These are phyloP conservation scores for Meripilus lineatus DNA, from an alignment of 1,284 basidiomycete species.

Conservation along the genomic window DNA sequence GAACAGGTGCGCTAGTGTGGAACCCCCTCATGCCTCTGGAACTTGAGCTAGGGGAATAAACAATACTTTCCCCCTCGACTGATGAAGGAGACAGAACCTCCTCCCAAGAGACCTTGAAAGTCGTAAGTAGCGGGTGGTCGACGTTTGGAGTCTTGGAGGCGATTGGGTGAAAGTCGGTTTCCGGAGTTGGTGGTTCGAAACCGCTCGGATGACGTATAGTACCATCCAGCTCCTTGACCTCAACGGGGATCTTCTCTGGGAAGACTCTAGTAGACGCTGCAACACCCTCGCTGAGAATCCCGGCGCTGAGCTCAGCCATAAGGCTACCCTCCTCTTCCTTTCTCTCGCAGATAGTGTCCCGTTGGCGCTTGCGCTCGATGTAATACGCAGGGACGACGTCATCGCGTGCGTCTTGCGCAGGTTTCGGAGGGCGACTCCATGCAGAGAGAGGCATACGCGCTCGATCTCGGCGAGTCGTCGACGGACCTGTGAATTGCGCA, in stretches of 20 bases:
- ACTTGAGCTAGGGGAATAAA: constrained; percentile 2
- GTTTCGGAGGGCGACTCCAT: constrained; percentile 23
- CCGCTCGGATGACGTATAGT: constrained; percentile 27
- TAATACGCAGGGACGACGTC: constrained; percentile 29
- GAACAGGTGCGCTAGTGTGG: constrained; percentile 19
- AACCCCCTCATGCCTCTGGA: constrained; percentile 14
- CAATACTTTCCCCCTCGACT: too few relatives aligned
- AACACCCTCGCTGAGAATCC: constrained; percentile 30
- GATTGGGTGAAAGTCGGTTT: constrained; percentile 27
- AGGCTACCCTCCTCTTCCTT: constrained; percentile 30
- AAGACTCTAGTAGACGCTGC: constrained; percentile 25
- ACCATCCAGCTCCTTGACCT: constrained; percentile 26
- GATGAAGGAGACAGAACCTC: constrained; percentile 18
- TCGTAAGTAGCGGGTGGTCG: constrained; percentile 18
- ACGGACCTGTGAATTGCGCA: too few relatives aligned
- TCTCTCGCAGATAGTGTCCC: constrained; percentile 26
- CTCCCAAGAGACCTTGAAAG: constrained; percentile 25
- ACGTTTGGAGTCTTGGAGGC: constrained; percentile 21
- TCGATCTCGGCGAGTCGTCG: too few relatives aligned
- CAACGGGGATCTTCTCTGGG: constrained; percentile 31
- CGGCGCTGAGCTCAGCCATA: constrained; percentile 30
- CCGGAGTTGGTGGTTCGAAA: constrained; percentile 29
- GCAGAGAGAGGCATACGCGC: constrained; percentile 15
- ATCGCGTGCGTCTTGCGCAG: constrained; percentile 25
- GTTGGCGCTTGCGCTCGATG: constrained; percentile 30